Conservation (phyloP, 768 basidiomycete genomes). For the Pleurotus tuoliensis region DNA sequence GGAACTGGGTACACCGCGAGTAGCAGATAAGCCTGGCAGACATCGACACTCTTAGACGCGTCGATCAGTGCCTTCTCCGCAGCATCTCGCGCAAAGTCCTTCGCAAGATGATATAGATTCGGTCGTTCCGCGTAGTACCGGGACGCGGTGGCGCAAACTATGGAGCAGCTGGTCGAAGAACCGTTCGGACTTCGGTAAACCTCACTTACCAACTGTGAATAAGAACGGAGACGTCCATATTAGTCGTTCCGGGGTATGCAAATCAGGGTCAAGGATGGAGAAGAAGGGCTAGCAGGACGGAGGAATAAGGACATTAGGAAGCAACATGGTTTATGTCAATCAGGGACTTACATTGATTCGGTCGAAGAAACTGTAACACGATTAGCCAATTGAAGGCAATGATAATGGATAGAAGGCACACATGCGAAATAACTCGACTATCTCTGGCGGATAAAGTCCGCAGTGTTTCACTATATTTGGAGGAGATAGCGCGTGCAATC, state of each 20-base stretch:
- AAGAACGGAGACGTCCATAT: conserved; percentile 55
- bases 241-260: conserved; percentile 50
- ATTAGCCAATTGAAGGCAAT: neutral
- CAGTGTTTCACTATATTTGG: conserved; percentile 48
- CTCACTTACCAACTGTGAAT: conserved; percentile 53
- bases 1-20: conserved; percentile 61
- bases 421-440: conserved; percentile 49
- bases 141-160: conserved; percentile 69
- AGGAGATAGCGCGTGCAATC: conserved; percentile 18
- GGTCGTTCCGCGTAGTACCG: conserved; percentile 57
- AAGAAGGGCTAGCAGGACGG: conserved; percentile 42
- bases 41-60: conserved; percentile 66
- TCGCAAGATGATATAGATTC: conserved; percentile 51
- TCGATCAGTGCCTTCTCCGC: conserved; percentile 59
- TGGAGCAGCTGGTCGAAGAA: neutral
- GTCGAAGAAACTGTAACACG: conserved; percentile 41
- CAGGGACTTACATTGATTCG: conserved; percentile 43
- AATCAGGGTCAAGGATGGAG: conserved; percentile 51
- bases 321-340: conserved; percentile 9
- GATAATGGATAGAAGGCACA: conserved; percentile 22
- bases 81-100: conserved; percentile 59
- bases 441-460: conserved; percentile 46
- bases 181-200: neutral
- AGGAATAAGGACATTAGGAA: conserved; percentile 17
- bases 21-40: conserved; percentile 65